phyloP scores from a whole-genome alignment of 352 stramenopile genomes.

The Globisporangium apiculatum region DNA sequence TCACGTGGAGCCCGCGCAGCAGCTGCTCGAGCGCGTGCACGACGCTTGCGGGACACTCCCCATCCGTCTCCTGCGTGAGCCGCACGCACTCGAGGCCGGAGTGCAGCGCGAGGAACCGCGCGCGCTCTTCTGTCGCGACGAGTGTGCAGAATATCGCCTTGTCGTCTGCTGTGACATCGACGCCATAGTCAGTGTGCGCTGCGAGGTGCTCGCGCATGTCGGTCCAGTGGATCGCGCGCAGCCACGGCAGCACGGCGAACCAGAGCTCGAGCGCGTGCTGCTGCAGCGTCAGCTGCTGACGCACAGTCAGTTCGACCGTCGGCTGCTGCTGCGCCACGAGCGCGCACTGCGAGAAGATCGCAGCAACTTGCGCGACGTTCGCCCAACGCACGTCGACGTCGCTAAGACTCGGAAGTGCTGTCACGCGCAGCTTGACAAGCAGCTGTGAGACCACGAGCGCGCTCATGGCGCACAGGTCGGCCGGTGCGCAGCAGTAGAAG shows the following conservation, averaged over 20 bases:
- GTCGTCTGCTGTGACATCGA: conserved; percentile 36
- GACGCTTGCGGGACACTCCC: conserved; percentile 18
- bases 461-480: conserved; percentile 34
- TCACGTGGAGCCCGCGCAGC: conserved; percentile 25
- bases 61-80: conserved; percentile 19
- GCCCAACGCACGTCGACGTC: conserved; percentile 51
- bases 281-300: conserved; percentile 29
- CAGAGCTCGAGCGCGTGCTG: conserved; percentile 59
- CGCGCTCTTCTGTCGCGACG: conserved; percentile 24
- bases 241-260: conserved; percentile 40
- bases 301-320: conserved; percentile 23
- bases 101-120: conserved; percentile 40
- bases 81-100: conserved; percentile 23
- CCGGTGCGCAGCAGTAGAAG: conserved; percentile 31
- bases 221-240: conserved; percentile 58
- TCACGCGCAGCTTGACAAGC: conserved; percentile 20
- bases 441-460: conserved; percentile 36
- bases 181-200: conserved; percentile 41
- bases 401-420: conserved; percentile 17
- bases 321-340: conserved; percentile 23
- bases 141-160: conserved; percentile 58
- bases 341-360: conserved; percentile 38
- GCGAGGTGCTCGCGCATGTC: conserved; percentile 35
- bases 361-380: conserved; percentile 71
- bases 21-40: conserved; percentile 20